These are phyloP conservation scores for Euphrasia arctica DNA, from an alignment of 305 asterid species.

Conservation along the genomic window DNA sequence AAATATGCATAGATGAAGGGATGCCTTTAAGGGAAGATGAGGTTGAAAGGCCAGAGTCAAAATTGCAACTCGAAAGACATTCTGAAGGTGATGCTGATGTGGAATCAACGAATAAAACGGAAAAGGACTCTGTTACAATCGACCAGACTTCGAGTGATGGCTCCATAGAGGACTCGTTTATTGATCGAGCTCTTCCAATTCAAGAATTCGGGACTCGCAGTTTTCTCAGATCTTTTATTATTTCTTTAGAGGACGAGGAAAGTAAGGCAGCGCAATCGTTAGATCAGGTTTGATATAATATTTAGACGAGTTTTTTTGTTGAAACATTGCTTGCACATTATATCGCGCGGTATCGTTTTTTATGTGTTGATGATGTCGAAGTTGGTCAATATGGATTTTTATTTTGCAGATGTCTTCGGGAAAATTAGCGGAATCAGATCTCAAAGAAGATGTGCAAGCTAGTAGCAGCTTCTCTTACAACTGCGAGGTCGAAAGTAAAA, in stretches of 20 bases:
- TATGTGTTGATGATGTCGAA: neutral
- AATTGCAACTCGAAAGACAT: neutral
- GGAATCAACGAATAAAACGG: neutral
- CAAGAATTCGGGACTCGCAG: constrained; percentile 47
- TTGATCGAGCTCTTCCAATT: constrained; percentile 35
- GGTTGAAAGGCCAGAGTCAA: neutral
- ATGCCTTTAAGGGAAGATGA: constrained; percentile 19
- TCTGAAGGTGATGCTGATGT: neutral
- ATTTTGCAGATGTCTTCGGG: neutral
- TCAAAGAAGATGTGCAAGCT: neutral
- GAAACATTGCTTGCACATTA: neutral
- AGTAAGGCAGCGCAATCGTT: neutral
- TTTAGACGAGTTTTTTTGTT: no score
- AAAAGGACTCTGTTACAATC: neutral
- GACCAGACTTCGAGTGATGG: constrained; percentile 17
- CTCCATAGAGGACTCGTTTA: constrained; percentile 36
- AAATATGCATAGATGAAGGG: constrained; percentile 5
- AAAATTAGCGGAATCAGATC: neutral
- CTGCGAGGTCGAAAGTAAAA: neutral
- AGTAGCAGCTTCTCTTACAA: neutral
- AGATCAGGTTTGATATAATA: neutral
- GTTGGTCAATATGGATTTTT: neutral
- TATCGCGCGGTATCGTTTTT: neutral
- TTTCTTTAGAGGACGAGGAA: neutral
- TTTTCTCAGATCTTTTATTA: constrained; percentile 46